Conservation (phyloP, 768 basidiomycete genomes). For the Panaeolus papilionaceus region DNA sequence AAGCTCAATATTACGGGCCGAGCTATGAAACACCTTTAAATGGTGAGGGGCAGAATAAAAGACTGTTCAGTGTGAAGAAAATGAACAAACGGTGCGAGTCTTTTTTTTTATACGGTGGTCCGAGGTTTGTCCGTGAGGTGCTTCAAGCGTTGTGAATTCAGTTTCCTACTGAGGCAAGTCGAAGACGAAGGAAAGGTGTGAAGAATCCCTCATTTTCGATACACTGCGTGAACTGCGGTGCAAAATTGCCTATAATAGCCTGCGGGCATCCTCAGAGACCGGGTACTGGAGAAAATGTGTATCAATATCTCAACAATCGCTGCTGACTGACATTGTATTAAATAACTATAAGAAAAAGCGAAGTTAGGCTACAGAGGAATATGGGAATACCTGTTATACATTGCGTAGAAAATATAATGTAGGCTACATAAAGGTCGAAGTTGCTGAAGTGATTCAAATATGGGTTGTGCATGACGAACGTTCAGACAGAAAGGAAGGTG, state of each 20-base stretch:
- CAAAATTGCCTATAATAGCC: slow-evolving; percentile 3
- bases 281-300: neutral
- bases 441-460: neutral
- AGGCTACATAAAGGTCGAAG: slow-evolving; percentile 3
- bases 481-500: neutral
- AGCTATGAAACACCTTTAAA: neutral
- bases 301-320: neutral
- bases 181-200: neutral
- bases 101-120: neutral
- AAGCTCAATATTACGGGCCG: neutral
- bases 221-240: neutral
- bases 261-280: neutral
- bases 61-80: neutral
- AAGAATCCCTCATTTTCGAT: neutral
- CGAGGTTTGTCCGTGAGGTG: slow-evolving; percentile 1
- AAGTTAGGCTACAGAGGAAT: slow-evolving; percentile 1
- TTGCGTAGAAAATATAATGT: neutral
- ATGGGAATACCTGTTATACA: neutral
- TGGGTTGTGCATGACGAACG: slow-evolving; percentile 2
- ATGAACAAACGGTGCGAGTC: neutral
- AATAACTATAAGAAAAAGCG: neutral
- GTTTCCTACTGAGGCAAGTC: slow-evolving; percentile 7
- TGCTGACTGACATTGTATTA: neutral
- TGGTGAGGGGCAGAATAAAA: neutral
- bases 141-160: slow-evolving; percentile 2